Evolutionary conservation across 148 eudicot genomes (phyloP).

Genomic region (Chenopodium berlandieri): DNA sequence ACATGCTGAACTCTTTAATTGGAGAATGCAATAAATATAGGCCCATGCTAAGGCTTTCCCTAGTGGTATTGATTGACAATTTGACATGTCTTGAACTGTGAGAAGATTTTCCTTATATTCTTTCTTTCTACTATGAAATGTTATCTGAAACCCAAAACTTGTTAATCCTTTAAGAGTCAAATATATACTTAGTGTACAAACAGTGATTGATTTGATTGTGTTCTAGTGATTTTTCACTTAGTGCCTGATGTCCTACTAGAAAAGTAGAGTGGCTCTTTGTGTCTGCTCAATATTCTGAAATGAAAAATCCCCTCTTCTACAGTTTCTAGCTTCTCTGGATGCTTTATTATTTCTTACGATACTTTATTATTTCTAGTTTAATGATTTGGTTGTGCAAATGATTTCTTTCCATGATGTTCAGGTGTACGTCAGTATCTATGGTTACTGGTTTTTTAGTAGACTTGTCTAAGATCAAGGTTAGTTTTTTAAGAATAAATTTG

Average conservation of each 20-base stretch:
- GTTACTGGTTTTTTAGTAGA: constrained; percentile 31
- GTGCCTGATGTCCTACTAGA: constrained; percentile 3
- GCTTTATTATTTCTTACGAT: neutral
- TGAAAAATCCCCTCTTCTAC: neutral
- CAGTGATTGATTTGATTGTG: neutral
- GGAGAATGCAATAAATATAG: neutral
- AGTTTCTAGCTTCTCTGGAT: constrained; percentile 4
- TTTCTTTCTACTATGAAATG: neutral
- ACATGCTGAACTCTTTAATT: neutral
- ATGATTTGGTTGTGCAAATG: constrained; percentile 10
- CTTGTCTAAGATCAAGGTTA: constrained; percentile 56
- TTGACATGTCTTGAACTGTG: neutral
- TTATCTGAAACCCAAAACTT: neutral
- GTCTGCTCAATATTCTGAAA: neutral
- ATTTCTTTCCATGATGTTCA: constrained; percentile 30
- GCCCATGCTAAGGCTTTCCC: neutral
- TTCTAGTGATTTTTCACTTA: neutral
- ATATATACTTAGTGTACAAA: neutral
- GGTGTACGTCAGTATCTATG: constrained; percentile 39
- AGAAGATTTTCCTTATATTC: neutral
- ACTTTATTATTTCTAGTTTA: neutral
- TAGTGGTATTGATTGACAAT: no score
- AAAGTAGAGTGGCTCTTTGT: neutral
- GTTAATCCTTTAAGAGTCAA: neutral
- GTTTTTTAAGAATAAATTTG: constrained; percentile 15